Conservation (phyloP, 1,284 basidiomycete genomes). For the Apiotrichum sp. region DNA sequence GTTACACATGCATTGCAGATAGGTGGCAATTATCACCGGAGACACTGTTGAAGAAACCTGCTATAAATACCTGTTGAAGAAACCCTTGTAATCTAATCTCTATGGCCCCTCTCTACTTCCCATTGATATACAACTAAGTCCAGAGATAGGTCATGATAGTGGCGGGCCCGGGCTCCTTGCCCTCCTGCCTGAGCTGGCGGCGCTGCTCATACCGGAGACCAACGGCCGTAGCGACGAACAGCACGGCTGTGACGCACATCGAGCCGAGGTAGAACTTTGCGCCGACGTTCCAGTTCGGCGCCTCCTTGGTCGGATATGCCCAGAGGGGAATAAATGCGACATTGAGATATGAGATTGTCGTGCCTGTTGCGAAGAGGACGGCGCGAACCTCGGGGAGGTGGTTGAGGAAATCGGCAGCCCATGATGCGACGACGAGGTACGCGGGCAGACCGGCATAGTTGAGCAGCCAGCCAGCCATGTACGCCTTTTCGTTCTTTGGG, state of each 20-base stretch:
- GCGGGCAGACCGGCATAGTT: slow-evolving; percentile 12
- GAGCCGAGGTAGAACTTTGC: slow-evolving; percentile 16
- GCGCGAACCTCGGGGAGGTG: slow-evolving; percentile 8
- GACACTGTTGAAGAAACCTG: too few relatives aligned
- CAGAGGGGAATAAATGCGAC: slow-evolving; percentile 14
- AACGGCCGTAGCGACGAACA: slow-evolving; percentile 9
- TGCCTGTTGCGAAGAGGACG: slow-evolving; percentile 11
- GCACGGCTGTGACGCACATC: slow-evolving; percentile 4
- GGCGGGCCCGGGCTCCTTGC: slow-evolving; percentile 2
- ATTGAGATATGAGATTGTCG: slow-evolving; percentile 11
- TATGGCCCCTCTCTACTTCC: too few relatives aligned
- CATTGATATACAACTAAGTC: background rate
- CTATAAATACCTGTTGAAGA: too few relatives aligned
- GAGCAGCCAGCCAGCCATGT: slow-evolving; percentile 12
- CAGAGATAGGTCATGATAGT: background rate
- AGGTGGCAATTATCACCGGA: too few relatives aligned
- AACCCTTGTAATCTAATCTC: too few relatives aligned
- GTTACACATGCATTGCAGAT: background rate
- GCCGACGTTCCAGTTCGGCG: slow-evolving; percentile 13
- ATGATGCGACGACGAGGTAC: slow-evolving; percentile 6
- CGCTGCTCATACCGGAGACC: slow-evolving; percentile 15
- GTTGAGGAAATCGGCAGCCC: slow-evolving; percentile 9
- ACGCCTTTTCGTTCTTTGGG: slow-evolving; percentile 1
- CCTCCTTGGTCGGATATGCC: slow-evolving; percentile 9
- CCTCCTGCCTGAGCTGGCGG: slow-evolving; percentile 1